Percentiles rank a stretch among this genome's conserved stretches.
These are phyloP conservation scores for Plantago elongata DNA, from an alignment of 257 asterid species.

Conservation along the genomic window DNA sequence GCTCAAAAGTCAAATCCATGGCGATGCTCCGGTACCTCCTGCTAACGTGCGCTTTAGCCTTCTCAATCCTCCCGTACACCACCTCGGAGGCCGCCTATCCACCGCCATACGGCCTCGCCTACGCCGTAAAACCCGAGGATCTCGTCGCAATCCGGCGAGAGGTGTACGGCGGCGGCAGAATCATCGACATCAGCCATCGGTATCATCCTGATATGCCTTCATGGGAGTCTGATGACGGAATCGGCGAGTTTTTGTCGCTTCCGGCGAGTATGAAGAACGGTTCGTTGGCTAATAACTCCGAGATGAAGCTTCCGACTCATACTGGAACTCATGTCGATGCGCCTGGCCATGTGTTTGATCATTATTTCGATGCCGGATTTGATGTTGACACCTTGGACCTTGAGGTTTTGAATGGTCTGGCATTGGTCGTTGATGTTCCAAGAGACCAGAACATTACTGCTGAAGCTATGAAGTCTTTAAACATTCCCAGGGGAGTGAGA, in stretches of 20 bases:
- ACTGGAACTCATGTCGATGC: conserved; percentile 98
- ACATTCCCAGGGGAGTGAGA: conserved; percentile 84
- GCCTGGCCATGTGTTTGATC: conserved; percentile 84
- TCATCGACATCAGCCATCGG: conserved; percentile 78
- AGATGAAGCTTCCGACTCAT: conserved; percentile 78
- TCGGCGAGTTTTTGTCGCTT: conserved; percentile 75
- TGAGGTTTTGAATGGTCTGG: conserved; percentile 64
- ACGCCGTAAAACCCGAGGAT: conserved; percentile 20
- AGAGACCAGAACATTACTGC: conserved; percentile 86
- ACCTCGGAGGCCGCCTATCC: conserved; percentile 56
- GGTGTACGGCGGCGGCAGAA: conserved; percentile 76
- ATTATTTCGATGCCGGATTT: conserved; percentile 84
- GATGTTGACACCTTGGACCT: conserved; percentile 97
- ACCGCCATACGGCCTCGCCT: conserved; percentile 57
- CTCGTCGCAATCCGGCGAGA: conserved; percentile 68
- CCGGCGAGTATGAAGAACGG: conserved; percentile 84
- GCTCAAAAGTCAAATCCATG: conserved; percentile 16
- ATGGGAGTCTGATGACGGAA: conserved; percentile 62
- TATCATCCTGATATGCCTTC: conserved; percentile 63
- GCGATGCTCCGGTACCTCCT: conserved; percentile 17
- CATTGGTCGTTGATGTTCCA: conserved; percentile 84
- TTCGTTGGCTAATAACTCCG: conserved; percentile 71
- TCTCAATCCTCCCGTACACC: conserved; percentile 22
- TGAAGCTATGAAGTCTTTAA: conserved; percentile 78
- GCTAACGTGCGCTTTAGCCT: conserved; percentile 28